Evolutionary conservation across 345 rosid genomes (phyloP).

Genomic region (Turnera subulata): DNA sequence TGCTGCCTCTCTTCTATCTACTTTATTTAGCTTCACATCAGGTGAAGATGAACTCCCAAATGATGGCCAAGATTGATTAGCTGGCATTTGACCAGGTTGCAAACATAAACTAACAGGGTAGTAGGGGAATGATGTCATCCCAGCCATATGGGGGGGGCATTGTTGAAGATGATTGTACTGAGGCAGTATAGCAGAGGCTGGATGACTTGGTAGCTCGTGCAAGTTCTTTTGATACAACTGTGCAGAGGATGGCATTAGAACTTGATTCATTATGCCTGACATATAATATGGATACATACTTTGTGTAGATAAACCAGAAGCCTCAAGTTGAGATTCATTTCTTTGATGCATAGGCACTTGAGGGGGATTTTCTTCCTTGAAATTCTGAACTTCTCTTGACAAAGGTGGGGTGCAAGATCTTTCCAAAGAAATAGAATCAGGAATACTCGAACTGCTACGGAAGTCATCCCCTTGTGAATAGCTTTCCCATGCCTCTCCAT

Average conservation of each 20-base stretch:
- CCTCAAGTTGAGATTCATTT: constrained; percentile 46
- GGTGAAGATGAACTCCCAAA: constrained; percentile 48
- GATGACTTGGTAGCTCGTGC: constrained; percentile 48
- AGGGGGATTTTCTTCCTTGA: constrained; percentile 35
- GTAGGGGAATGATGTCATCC: constrained; percentile 67
- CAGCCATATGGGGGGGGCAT: constrained; percentile 49
- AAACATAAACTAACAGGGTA: constrained; percentile 60
- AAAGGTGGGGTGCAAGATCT: constrained; percentile 59
- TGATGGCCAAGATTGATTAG: constrained; percentile 57
- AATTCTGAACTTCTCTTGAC: constrained; percentile 47
- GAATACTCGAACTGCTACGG: constrained; percentile 47
- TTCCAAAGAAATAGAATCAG: constrained; percentile 50
- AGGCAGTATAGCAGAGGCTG: constrained; percentile 43
- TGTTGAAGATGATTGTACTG: constrained; percentile 70
- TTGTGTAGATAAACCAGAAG: constrained; percentile 45
- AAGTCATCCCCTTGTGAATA: constrained; percentile 55
- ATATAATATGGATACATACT: constrained; percentile 60
- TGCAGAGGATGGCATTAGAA: constrained; percentile 57
- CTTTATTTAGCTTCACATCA: constrained; percentile 52
- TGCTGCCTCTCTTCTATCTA: constrained; percentile 91
- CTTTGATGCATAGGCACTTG: constrained; percentile 32
- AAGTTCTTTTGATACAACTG: constrained; percentile 51
- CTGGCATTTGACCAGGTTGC: constrained; percentile 62
- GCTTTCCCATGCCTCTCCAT: constrained; percentile 50
- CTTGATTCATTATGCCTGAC: constrained; percentile 76